These are phyloP conservation scores for Eimeria sp. DNA, from an alignment of 169 alveolate genomes.

Conservation along the genomic window DNA sequence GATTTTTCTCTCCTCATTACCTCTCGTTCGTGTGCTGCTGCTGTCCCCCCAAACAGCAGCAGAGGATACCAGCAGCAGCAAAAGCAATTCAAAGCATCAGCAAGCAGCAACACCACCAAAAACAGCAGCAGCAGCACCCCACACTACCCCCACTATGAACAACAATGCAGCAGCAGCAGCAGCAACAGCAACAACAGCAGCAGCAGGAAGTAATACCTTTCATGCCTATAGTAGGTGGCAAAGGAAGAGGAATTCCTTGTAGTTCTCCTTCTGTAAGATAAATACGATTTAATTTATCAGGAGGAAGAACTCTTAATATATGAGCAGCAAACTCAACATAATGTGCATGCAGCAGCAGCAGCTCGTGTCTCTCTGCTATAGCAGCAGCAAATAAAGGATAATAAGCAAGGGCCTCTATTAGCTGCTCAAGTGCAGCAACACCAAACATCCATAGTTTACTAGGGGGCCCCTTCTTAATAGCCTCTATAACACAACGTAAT, in stretches of 20 bases:
- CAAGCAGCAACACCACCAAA: conserved; percentile 23
- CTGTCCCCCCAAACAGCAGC: no score
- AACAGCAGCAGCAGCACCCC: conserved; percentile 69
- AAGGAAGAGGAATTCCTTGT: not conserved
- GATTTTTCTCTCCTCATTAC: no score
- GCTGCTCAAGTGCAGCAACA: conserved; percentile 86
- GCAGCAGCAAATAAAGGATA: conserved; percentile 76
- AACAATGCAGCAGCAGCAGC: conserved; percentile 22
- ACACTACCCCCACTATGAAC: no score
- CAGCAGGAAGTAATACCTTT: conserved; percentile 1
- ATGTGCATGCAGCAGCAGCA: conserved; percentile 65
- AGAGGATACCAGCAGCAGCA: not conserved
- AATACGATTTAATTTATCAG: not conserved
- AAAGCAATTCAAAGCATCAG: not conserved
- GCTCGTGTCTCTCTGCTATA: conserved; percentile 54
- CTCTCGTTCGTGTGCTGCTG: no score
- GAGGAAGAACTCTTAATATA: conserved; percentile 61
- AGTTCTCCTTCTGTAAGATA: conserved; percentile 27
- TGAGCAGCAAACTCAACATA: conserved; percentile 46
- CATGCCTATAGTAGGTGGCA: conserved; percentile 52
- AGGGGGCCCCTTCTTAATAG: conserved; percentile 84
- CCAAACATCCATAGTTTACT: conserved; percentile 88
- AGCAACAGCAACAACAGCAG: not conserved
- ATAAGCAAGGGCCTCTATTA: conserved; percentile 56
- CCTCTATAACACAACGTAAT: conserved; percentile 87